Conservation (phyloP, 306 rosid species). For the Medicago arabica region DNA sequence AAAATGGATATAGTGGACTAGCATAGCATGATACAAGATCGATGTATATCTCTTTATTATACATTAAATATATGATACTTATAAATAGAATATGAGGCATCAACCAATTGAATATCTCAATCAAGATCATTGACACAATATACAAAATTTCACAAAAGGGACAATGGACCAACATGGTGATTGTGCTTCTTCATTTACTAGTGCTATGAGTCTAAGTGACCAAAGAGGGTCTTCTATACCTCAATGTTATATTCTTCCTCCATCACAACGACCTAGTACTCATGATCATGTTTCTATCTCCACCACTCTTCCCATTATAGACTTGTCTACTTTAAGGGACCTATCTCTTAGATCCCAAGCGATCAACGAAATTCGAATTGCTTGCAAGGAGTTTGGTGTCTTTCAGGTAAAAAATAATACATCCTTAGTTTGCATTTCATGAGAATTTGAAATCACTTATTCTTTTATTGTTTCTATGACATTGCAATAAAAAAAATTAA, state of each 20-base stretch:
- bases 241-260: conserved; percentile 60
- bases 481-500: neutral
- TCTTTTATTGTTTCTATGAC: neutral
- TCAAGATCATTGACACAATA: neutral
- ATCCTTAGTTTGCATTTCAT: neutral
- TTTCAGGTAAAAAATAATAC: conserved; percentile 49
- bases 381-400: conserved; percentile 49
- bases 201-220: conserved; percentile 49
- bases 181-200: conserved; percentile 41
- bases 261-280: conserved; percentile 51
- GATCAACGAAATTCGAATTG: conserved; percentile 41
- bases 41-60: neutral
- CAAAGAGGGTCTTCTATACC: conserved; percentile 47
- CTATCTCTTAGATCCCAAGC: conserved; percentile 43
- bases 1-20: conserved; percentile 29
- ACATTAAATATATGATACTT: neutral
- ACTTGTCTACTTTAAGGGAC: conserved; percentile 45
- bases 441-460: too few species aligned
- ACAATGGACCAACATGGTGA: conserved; percentile 17
- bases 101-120: neutral
- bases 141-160: conserved; percentile 21
- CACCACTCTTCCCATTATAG: conserved; percentile 50
- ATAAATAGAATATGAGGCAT: conserved; percentile 29
- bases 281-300: conserved; percentile 2
- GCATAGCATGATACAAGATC: neutral